Evolutionary conservation across 2,329 filamentous ascomycete species (phyloP), one percentile per base, ranked within the genome.

Genomic region (Chrysosporium queenslandicum): DNA sequence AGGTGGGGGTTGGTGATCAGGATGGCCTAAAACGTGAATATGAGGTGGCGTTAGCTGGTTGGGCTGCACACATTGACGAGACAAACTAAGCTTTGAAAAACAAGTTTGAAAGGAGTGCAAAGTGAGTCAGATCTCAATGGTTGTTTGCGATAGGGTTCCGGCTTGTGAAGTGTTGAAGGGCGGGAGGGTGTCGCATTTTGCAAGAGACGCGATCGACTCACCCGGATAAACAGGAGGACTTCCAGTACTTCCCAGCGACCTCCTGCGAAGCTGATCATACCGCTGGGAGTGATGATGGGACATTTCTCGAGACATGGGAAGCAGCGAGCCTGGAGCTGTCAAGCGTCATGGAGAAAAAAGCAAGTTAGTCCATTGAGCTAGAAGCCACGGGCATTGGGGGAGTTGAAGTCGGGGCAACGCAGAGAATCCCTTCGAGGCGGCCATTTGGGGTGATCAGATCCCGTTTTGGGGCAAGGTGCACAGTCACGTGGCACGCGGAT

Each of bases 161-260:
- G n/a, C n/a, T n/a, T n/a, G n/a, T n/a, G n/a, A n/a, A n/a, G n/a
- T n/a, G n/a, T n/a, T n/a, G n/a, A n/a, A n/a, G n/a, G n/a, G n/a
- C n/a, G n/a, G n/a, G n/a, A n/a, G n/a, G n/a, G n/a, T n/a, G n/a
- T n/a, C n/a, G n/a, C 11, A 18, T 7, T 25, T n/a, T 21, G 18
- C 12, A 42, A 37, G 46, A 45, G 43, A 53, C 55, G 52, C 52
- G 54, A 57, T 58, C 54, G 48, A 65, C 68, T 68, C 59, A 71
- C 68, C 66, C 60, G 52, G 50, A 54, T 67, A 59, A 57, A 64
- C 61, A 52, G 61, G 62, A 47, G 68, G 60, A 60, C 64, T 69
- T 34, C 61, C 65, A 58, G 60, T 64, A 54, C 66, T 68, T 46
- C 66, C 67, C 56, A 66, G 59, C 23, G 67, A 69, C 52, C 61